These are phyloP conservation scores for Lyophyllum decastes DNA, from an alignment of 768 basidiomycete genomes.

Conservation along the genomic window DNA sequence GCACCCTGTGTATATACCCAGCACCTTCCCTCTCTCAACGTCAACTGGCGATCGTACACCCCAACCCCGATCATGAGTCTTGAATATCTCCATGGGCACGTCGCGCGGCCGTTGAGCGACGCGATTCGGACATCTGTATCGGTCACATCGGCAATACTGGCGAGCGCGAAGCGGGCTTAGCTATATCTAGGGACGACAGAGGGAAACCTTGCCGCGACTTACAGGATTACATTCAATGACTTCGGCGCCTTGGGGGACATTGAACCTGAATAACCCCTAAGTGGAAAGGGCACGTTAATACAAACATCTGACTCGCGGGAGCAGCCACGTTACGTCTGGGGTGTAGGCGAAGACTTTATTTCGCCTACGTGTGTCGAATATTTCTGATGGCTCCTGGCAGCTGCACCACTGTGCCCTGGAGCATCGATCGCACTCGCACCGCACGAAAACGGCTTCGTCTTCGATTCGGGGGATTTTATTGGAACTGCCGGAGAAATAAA, in stretches of 20 bases:
- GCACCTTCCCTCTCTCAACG: slow-evolving; percentile 54
- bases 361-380: slow-evolving; percentile 27
- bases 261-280: slow-evolving; percentile 54
- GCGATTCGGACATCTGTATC: slow-evolving; percentile 51
- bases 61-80: slow-evolving; percentile 62
- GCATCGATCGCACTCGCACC: slow-evolving; percentile 46
- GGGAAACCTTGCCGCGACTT: slow-evolving; percentile 4
- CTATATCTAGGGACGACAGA: not conserved
- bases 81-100: slow-evolving; percentile 65
- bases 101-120: slow-evolving; percentile 61
- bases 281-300: too few species aligned
- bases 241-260: slow-evolving; percentile 41
- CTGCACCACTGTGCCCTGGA: slow-evolving; percentile 35
- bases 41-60: slow-evolving; percentile 51
- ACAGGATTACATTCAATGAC: slow-evolving; percentile 72
- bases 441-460: slow-evolving; percentile 35
- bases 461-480: slow-evolving; percentile 13
- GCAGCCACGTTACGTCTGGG: slow-evolving; percentile 34
- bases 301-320: too few species aligned
- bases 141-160: slow-evolving; percentile 48
- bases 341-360: slow-evolving; percentile 44
- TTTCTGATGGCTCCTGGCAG: slow-evolving; percentile 49
- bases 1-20: slow-evolving; percentile 73
- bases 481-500: slow-evolving; percentile 10
- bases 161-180: not conserved